phyloP scores from a whole-genome alignment of 176 grass and related monocot species.

The Zea luxurians region DNA sequence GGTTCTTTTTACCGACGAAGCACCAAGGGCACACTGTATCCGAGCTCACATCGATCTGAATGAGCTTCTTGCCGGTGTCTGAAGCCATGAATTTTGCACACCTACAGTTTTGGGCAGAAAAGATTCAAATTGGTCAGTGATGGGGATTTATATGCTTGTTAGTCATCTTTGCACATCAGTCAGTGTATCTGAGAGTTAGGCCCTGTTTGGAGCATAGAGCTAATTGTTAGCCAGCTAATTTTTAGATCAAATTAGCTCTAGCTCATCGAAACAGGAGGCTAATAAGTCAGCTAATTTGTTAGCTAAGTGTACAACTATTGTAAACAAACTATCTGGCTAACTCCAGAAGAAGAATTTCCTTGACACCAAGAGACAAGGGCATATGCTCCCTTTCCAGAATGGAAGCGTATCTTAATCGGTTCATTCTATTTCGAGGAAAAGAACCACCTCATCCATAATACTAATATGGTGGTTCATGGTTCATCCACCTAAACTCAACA shows the following conservation, averaged over 20 bases:
- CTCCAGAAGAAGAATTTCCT: no score
- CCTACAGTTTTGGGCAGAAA: conserved; percentile 30
- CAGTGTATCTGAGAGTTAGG: neutral
- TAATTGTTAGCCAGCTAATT: no score
- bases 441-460: neutral
- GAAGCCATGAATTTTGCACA: conserved; percentile 66
- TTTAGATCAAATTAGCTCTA: no score
- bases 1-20: conserved; percentile 87
- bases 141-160: neutral
- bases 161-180: neutral
- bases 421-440: neutral
- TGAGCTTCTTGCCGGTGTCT: conserved; percentile 55
- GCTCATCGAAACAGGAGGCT: no score
- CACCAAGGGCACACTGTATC: conserved; percentile 99
- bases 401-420: neutral
- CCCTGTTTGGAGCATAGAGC: no score
- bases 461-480: neutral
- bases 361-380: no score
- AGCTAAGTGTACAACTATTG: no score
- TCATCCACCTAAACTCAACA: neutral
- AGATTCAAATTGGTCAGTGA: neutral
- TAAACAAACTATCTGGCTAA: no score
- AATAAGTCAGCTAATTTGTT: no score
- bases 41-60: conserved; percentile 81
- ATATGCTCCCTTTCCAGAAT: neutral